Percentiles rank a stretch among this genome's conserved stretches.
These are phyloP conservation scores for Adiantum capillusveneris DNA, from an alignment of 75 land plant genomes.

Conservation along the genomic window DNA sequence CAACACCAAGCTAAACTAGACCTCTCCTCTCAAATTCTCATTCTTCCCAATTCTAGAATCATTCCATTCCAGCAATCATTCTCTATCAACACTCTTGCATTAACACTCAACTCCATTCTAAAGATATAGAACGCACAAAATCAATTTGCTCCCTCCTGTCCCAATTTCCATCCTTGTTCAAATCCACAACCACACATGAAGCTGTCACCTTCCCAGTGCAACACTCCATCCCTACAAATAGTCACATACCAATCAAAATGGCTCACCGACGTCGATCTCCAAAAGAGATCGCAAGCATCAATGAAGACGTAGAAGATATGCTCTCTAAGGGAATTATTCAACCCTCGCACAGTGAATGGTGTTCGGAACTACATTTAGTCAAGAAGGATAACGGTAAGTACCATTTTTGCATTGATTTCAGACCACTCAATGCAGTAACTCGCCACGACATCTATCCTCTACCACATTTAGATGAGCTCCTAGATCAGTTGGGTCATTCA, in stretches of 20 bases:
- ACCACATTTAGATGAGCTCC: slow-evolving; percentile 1
- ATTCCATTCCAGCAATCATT: no score
- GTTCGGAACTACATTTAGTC: slow-evolving; percentile 7
- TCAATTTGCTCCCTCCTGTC: background rate
- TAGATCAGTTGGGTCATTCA: background rate
- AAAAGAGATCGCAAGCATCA: background rate
- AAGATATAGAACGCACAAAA: background rate
- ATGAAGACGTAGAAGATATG: slow-evolving; percentile 5
- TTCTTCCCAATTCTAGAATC: background rate
- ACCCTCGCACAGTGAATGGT: background rate
- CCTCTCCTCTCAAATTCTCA: background rate
- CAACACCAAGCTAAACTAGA: background rate
- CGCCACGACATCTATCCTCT: slow-evolving; percentile 6
- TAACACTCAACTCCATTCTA: slow-evolving; percentile 1
- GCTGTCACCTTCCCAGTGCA: background rate
- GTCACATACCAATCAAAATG: background rate
- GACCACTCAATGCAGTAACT: slow-evolving; percentile 4
- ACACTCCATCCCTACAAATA: background rate
- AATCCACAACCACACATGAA: background rate
- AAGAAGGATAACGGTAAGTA: slow-evolving; percentile 6
- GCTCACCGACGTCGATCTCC: background rate
- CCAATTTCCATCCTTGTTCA: background rate
- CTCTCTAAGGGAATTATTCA: slow-evolving; percentile 2
- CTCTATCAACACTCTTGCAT: background rate
- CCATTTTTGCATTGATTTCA: no score